These are phyloP conservation scores for Fusarium concolor DNA, from an alignment of 2,329 filamentous ascomycete genomes.

Conservation along the genomic window DNA sequence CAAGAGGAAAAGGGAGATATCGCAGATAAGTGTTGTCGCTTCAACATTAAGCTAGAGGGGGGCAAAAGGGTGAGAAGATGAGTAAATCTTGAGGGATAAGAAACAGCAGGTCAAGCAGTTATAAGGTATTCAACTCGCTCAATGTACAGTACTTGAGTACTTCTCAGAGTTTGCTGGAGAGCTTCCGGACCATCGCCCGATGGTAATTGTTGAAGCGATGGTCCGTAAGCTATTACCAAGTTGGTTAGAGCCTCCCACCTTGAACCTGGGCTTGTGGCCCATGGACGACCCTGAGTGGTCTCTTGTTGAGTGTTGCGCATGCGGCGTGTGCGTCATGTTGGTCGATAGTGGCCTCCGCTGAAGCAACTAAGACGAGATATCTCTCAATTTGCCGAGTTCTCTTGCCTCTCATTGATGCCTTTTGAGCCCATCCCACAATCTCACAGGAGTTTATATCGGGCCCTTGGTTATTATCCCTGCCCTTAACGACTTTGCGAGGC, in stretches of 20 bases:
- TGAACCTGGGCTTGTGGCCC: slow-evolving; percentile 39
- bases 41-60: slow-evolving; percentile 44
- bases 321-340: slow-evolving; percentile 45
- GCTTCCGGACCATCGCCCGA: slow-evolving; percentile 45
- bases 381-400: slow-evolving; percentile 29
- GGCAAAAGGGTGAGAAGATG: slow-evolving; percentile 30
- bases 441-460: slow-evolving; percentile 23
- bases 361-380: slow-evolving; percentile 33
- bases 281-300: slow-evolving; percentile 39
- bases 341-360: slow-evolving; percentile 38
- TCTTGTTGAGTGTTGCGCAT: slow-evolving; percentile 39
- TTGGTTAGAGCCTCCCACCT: slow-evolving; percentile 40
- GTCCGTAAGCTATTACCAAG: slow-evolving; percentile 41
- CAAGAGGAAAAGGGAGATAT: slow-evolving; percentile 47
- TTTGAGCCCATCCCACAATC: slow-evolving; percentile 32
- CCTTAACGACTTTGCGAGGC: slow-evolving; percentile 22
- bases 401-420: slow-evolving; percentile 37
- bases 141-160: slow-evolving; percentile 4
- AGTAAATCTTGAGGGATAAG: background rate
- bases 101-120: slow-evolving; percentile 36
- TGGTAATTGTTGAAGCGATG: slow-evolving; percentile 44
- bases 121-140: slow-evolving; percentile 28
- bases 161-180: slow-evolving; percentile 36
- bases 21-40: slow-evolving; percentile 41
- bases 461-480: slow-evolving; percentile 29